phyloP scores from a whole-genome alignment of 352 stramenopile genomes.

The Globisporangium heterothallicum region DNA sequence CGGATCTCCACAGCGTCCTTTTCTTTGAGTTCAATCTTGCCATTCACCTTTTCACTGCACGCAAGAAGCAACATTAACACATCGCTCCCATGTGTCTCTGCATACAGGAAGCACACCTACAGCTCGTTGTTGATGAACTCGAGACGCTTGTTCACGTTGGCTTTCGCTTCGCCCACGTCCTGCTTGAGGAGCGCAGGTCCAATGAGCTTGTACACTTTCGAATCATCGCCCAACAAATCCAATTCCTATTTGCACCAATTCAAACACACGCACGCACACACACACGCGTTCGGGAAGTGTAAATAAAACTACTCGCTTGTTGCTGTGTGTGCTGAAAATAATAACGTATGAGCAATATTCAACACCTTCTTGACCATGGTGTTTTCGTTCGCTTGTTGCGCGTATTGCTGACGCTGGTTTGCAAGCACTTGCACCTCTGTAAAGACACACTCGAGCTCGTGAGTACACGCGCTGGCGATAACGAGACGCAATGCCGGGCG shows the following conservation, averaged over 20 bases:
- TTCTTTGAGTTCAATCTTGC: conserved; percentile 87
- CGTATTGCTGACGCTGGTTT: conserved; percentile 86
- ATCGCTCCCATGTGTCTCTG: background rate
- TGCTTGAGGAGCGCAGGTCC: conserved; percentile 94
- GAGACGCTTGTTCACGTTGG: conserved; percentile 93
- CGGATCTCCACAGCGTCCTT: conserved; percentile 87
- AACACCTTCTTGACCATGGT: conserved; percentile 91
- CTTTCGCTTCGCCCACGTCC: conserved; percentile 90
- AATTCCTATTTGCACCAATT: conserved; percentile 48
- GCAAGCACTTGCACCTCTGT: conserved; percentile 78
- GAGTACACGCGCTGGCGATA: background rate
- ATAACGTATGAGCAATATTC: background rate
- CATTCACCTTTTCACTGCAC: conserved; percentile 76
- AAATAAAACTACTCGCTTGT: too few relatives aligned
- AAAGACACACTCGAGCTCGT: background rate
- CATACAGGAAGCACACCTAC: conserved; percentile 28
- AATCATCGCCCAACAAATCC: conserved; percentile 78
- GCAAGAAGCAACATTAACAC: background rate
- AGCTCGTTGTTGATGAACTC: conserved; percentile 96
- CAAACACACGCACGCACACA: background rate
- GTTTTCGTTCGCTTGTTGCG: conserved; percentile 94
- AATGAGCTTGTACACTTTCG: conserved; percentile 94
- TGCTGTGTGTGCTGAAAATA: too few relatives aligned
- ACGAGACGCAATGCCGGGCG: background rate
- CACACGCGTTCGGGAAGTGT: background rate